Evolutionary conservation across 1,139 yeast species (phyloP).

Genomic region (Hansenula lynferdii): DNA sequence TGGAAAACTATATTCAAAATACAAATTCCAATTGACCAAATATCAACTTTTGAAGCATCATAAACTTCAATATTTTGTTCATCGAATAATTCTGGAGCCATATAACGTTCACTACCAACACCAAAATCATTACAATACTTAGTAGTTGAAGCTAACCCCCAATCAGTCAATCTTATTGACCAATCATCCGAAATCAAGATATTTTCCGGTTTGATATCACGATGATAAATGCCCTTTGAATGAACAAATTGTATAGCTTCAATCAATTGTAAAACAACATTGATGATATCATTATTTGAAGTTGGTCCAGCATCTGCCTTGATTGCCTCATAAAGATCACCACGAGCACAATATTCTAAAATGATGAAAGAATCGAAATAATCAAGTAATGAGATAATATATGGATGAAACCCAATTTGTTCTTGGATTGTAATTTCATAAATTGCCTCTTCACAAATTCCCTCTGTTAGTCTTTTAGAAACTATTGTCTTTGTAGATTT

Average conservation of each 20-base stretch:
- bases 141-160: constrained; percentile 84
- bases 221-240: constrained; percentile 65
- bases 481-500: constrained; percentile 26
- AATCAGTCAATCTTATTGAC: constrained; percentile 81
- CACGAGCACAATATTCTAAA: constrained; percentile 84
- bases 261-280: constrained; percentile 70
- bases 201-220: constrained; percentile 90
- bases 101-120: constrained; percentile 90
- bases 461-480: constrained; percentile 27
- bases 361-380: constrained; percentile 77
- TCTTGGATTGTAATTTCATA: constrained; percentile 76
- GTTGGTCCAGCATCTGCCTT: constrained; percentile 77
- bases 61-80: constrained; percentile 50
- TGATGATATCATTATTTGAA: constrained; percentile 68
- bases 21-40: constrained; percentile 92
- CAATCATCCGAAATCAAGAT: constrained; percentile 75
- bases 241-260: constrained; percentile 81
- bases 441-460: constrained; percentile 57
- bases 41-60: constrained; percentile 83
- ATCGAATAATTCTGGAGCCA: constrained; percentile 93
- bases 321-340: constrained; percentile 92
- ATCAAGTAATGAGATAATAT: constrained; percentile 64
- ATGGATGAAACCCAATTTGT: constrained; percentile 51
- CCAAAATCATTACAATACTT: constrained; percentile 71
- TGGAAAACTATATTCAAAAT: constrained; percentile 83